Evolutionary conservation across 1,284 basidiomycete genomes (phyloP).

Genomic region (Marasmius sp.): DNA sequence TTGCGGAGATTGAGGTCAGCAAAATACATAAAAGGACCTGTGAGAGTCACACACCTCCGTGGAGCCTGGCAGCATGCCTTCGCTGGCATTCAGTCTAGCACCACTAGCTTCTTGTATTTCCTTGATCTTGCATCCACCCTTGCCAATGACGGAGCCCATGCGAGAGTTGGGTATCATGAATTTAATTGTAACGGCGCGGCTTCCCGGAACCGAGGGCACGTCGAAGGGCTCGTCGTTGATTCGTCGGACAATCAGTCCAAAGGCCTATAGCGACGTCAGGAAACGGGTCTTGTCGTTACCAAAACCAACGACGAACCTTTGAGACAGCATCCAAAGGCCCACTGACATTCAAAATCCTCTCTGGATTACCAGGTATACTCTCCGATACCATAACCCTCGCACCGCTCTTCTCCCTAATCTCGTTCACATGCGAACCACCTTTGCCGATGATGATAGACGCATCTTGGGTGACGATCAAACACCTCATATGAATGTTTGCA

Average conservation of each 20-base stretch:
- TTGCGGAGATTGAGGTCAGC: slow-evolving; percentile 30
- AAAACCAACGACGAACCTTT: slow-evolving; percentile 62
- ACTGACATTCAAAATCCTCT: slow-evolving; percentile 95
- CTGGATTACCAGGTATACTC: slow-evolving; percentile 96
- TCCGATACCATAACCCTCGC: slow-evolving; percentile 95
- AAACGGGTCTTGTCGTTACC: slow-evolving; percentile 10
- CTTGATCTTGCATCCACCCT: slow-evolving; percentile 97
- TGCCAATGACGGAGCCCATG: slow-evolving; percentile 99
- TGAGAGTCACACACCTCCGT: slow-evolving; percentile 72
- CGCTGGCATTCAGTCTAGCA: slow-evolving; percentile 93
- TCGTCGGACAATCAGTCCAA: slow-evolving; percentile 96
- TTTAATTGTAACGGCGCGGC: slow-evolving; percentile 97
- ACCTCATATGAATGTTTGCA: slow-evolving; percentile 88
- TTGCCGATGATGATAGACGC: slow-evolving; percentile 99
- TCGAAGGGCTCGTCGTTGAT: slow-evolving; percentile 99
- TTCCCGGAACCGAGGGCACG: slow-evolving; percentile 95
- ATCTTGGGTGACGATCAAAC: slow-evolving; percentile 98
- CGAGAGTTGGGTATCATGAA: slow-evolving; percentile 99
- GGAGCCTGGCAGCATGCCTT: slow-evolving; percentile 98
- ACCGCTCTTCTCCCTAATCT: slow-evolving; percentile 97
- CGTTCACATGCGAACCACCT: slow-evolving; percentile 94
- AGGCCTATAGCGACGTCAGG: slow-evolving; percentile 63
- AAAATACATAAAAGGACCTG: slow-evolving; percentile 12
- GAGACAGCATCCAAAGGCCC: slow-evolving; percentile 98
- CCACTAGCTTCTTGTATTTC: slow-evolving; percentile 99